Conservation (phyloP, 352 stramenopile genomes). For the Plasmopara viticola region DNA sequence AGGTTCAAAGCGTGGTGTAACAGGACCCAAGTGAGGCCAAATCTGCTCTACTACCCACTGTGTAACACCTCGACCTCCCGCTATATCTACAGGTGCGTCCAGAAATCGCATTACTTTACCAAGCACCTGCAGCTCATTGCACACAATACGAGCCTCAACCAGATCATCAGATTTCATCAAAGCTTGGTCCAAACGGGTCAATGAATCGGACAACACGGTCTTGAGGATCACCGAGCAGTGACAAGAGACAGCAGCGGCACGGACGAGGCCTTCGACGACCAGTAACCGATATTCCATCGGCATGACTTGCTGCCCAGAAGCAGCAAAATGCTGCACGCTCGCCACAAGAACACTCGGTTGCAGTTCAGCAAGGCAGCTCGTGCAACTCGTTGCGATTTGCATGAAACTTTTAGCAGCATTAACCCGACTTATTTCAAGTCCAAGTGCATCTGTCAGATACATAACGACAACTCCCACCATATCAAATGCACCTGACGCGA, state of each 20-base stretch:
- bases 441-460: conserved; percentile 49
- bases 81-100: conserved; percentile 45
- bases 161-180: conserved; percentile 21
- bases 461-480: conserved; percentile 38
- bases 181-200: conserved; percentile 44
- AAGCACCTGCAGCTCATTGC: conserved; percentile 59
- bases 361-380: conserved; percentile 39
- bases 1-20: conserved; percentile 32
- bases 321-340: conserved; percentile 41
- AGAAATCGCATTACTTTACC: conserved; percentile 63
- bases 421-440: conserved; percentile 24
- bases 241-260: conserved; percentile 35
- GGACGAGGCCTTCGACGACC: conserved; percentile 60
- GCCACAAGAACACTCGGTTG: conserved; percentile 33
- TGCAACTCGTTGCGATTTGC: conserved; percentile 54
- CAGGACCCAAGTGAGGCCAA: conserved; percentile 50
- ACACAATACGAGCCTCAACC: conserved; percentile 20
- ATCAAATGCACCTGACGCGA: conserved; percentile 29
- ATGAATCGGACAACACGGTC: conserved; percentile 36
- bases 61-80: conserved; percentile 42
- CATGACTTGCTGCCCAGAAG: conserved; percentile 21
- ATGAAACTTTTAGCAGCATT: conserved; percentile 69
- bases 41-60: conserved; percentile 41
- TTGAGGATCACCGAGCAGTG: conserved; percentile 52
- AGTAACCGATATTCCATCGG: conserved; percentile 49